These are phyloP conservation scores for Cytospora leucostoma DNA, from an alignment of 2,329 filamentous ascomycete species.

Conservation along the genomic window DNA sequence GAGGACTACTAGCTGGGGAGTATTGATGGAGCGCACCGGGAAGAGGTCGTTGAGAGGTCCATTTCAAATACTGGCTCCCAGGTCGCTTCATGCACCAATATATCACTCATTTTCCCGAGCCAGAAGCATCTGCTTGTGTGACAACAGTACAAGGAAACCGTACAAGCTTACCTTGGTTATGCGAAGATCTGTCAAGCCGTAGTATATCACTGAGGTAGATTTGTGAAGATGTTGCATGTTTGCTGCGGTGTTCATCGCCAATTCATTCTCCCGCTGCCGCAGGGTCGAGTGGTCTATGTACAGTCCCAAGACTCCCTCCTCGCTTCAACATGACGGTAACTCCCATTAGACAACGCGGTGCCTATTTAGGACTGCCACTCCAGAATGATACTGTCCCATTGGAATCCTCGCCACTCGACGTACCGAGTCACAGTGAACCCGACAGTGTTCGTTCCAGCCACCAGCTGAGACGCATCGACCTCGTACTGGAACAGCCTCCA, in stretches of 20 bases:
- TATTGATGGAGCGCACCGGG: neutral
- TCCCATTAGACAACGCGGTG: neutral
- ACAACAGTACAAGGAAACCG: no score
- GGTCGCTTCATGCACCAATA: no score
- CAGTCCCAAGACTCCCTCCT: neutral
- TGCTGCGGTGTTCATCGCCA: no score
- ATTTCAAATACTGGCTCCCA: neutral
- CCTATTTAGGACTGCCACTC: slow-evolving; percentile 32
- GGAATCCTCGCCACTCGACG: slow-evolving; percentile 34
- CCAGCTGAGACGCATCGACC: slow-evolving; percentile 31
- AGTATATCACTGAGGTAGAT: no score
- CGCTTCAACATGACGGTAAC: neutral
- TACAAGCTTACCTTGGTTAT: no score
- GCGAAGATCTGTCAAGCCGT: no score
- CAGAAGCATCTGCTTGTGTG: no score
- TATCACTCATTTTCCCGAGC: no score
- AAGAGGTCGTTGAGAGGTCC: no score
- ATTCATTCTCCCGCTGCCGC: no score
- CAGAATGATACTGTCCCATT: slow-evolving; percentile 35
- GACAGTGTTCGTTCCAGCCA: slow-evolving; percentile 33
- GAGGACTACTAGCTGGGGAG: neutral
- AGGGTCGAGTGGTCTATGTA: neutral
- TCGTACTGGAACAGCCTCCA: slow-evolving; percentile 48
- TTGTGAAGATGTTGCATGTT: no score
- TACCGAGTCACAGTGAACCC: slow-evolving; percentile 34